Evolutionary conservation across 1,284 basidiomycete species (phyloP), one percentile per base, ranked within the genome.

Genomic region (Ganoderma sinense): DNA sequence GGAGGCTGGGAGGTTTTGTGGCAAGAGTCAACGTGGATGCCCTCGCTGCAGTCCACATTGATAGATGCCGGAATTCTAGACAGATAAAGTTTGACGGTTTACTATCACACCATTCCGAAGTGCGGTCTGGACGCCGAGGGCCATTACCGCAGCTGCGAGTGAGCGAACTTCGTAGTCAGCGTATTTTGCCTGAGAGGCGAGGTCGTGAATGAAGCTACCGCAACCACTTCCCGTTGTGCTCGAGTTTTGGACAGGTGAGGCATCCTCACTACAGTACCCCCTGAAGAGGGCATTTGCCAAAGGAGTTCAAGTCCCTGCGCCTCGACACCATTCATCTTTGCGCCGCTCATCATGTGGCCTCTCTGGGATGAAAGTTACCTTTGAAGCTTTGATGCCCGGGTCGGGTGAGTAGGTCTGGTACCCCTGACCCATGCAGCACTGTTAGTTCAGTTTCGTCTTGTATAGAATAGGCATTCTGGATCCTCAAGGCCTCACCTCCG

Each of bases 71-170:
- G 29, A 16, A 29, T 14, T 55, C 23, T 53, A 26, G 51, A 31
- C 23, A 39, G 56, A 61, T 61, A 61, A 40, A 29, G 59, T 61
- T 61, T 61, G 59, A 41, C 59, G 23, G 39, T 39, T 2, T 60
- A n/a, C 13, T 16, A 29, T 31, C 55, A 36, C 55, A 33, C 18
- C 6, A 31, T 58, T 58, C 55, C 55, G 31, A 16, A 6, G 56
- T n/a, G 56, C 56, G 31, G 29, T 33, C 53, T 31, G 53, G 29
- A 20, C 53, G 29, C 53, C 29, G 7, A 36, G 36, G 10, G 36
- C 10, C 29, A 56, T 26, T 4, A 56, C 53, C 29, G 53, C 29
- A 56, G 53, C 18, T 31, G 29, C 18, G 16, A 33, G 26, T 20
- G 53, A 7, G 26, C 8, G 48, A 51, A 51, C 48, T 51, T 51